Conservation (phyloP, 2,329 filamentous ascomycete species). For the Phyllosticta capitalensis region DNA sequence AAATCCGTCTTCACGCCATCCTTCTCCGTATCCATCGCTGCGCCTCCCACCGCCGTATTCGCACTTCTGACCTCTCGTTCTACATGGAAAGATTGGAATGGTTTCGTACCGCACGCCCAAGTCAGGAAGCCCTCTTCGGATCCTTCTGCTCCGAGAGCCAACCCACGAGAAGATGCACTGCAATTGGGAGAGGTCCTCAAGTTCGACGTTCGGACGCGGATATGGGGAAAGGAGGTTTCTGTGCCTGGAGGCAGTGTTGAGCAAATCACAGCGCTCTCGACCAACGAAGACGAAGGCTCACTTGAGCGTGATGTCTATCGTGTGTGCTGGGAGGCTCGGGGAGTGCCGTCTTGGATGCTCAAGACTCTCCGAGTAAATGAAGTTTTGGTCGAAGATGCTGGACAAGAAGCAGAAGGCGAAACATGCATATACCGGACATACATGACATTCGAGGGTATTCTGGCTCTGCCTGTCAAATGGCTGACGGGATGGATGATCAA, state of each 20-base stretch:
- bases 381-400: not conserved
- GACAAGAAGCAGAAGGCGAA: not conserved
- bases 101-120: conserved; percentile 8
- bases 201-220: conserved; percentile 1
- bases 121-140: not conserved
- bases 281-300: not conserved
- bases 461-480: conserved; percentile 6
- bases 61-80: conserved; percentile 6
- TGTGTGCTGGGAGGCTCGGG: not conserved
- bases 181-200: not conserved
- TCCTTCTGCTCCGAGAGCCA: not conserved
- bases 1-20: conserved; percentile 5
- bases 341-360: conserved; percentile 3
- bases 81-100: conserved; percentile 10
- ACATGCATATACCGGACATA: conserved; percentile 4
- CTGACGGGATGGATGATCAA: conserved; percentile 8
- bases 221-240: not conserved
- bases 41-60: conserved; percentile 3
- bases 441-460: conserved; percentile 5
- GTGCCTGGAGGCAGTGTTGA: conserved; percentile 8
- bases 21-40: not conserved
- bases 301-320: conserved; percentile 2
- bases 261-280: not conserved
- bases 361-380: conserved; percentile 5
- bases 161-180: not conserved